A percentile compares a stretch with the other conserved stretches of the same genome.
These are phyloP conservation scores for Kodamaea derodonti DNA, from an alignment of 1,139 yeast genomes.

Conservation along the genomic window DNA sequence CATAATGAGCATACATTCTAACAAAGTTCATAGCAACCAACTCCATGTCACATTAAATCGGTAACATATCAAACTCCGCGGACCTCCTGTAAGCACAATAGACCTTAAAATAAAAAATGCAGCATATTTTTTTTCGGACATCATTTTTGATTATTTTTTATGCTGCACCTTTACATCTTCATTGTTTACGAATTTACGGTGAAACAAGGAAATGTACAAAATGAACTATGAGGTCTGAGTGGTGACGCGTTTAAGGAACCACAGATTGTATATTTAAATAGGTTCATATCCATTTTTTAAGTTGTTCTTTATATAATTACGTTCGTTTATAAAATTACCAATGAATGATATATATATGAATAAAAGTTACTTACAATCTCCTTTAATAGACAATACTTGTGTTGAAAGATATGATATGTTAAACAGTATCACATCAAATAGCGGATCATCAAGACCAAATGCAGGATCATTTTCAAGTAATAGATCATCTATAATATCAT, in stretches of 20 bases:
- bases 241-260: background rate
- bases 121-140: background rate
- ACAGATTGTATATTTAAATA: background rate
- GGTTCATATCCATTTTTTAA: background rate
- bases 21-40: too few relatives aligned
- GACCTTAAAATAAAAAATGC: background rate
- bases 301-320: too few relatives aligned
- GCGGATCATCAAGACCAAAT: too few relatives aligned
- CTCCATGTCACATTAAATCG: background rate
- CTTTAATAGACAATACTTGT: background rate
- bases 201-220: background rate
- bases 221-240: background rate
- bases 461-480: too few relatives aligned
- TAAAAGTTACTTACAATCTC: background rate
- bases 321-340: background rate
- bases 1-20: too few relatives aligned
- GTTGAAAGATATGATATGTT: background rate
- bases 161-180: background rate
- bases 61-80: background rate
- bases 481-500: too few relatives aligned
- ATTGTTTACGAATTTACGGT: background rate
- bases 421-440: too few relatives aligned
- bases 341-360: background rate
- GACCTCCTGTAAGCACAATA: background rate
- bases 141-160: background rate